These are phyloP conservation scores for Wallacemonas sp. DNA, from an alignment of 208 protist species.

Conservation along the genomic window DNA sequence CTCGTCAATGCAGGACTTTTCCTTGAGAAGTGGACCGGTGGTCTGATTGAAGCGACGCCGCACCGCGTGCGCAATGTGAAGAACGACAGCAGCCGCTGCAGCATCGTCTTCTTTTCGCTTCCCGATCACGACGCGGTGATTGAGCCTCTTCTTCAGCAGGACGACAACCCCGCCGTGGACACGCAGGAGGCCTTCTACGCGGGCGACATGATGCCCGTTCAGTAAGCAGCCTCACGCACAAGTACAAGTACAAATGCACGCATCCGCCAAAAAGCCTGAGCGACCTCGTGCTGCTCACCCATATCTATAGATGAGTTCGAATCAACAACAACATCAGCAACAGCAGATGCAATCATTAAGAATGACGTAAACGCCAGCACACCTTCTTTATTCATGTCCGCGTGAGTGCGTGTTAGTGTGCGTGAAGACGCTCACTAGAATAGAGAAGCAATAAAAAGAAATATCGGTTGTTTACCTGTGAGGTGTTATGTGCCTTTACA, in stretches of 20 bases:
- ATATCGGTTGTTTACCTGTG: too few species aligned
- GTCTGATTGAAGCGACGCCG: conserved; percentile 81
- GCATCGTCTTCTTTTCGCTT: conserved; percentile 85
- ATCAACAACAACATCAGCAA: too few species aligned
- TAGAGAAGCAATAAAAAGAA: too few species aligned
- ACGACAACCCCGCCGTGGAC: conserved; percentile 79
- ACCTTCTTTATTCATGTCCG: too few species aligned
- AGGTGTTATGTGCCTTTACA: background rate
- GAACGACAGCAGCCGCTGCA: conserved; percentile 69
- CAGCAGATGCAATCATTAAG: too few species aligned
- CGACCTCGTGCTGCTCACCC: too few species aligned
- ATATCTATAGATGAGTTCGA: too few species aligned
- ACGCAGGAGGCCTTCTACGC: conserved; percentile 76
- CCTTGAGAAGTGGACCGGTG: conserved; percentile 87
- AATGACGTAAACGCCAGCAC: too few species aligned
- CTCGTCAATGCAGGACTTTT: conserved; percentile 89
- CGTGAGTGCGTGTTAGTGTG: too few species aligned
- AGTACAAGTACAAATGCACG: background rate
- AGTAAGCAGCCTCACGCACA: conserved; percentile 8
- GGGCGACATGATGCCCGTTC: conserved; percentile 79
- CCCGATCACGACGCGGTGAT: conserved; percentile 84
- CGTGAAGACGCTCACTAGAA: too few species aligned
- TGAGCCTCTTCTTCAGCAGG: conserved; percentile 85
- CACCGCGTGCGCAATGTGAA: conserved; percentile 79
- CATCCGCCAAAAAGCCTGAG: background rate